phyloP scores from a whole-genome alignment of 2,329 filamentous ascomycete genomes.

The Colletotrichum sp. region DNA sequence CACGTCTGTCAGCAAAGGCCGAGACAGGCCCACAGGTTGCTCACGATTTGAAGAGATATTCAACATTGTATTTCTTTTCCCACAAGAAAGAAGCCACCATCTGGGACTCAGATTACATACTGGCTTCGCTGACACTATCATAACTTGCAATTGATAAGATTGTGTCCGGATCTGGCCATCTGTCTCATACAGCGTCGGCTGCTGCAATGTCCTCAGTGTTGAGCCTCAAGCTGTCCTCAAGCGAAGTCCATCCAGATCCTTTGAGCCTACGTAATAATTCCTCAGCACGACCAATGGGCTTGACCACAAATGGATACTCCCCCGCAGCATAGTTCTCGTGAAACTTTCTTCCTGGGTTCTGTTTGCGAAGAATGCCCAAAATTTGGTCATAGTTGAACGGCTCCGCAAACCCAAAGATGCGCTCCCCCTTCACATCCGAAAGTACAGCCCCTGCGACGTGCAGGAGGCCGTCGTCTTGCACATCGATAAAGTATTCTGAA shows the following conservation, averaged over 20 bases:
- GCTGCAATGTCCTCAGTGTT: background rate
- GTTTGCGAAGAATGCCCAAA: constrained; percentile 29
- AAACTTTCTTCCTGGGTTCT: constrained; percentile 23
- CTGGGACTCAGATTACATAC: too few species aligned
- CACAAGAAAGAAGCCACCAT: too few species aligned
- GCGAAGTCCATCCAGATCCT: constrained; percentile 20
- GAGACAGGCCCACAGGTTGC: background rate
- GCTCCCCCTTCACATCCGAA: constrained; percentile 47
- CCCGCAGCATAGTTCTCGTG: constrained; percentile 25
- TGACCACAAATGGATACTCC: background rate
- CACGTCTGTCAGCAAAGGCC: background rate
- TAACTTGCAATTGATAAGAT: too few species aligned
- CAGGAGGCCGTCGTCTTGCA: constrained; percentile 53
- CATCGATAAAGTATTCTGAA: constrained; percentile 50
- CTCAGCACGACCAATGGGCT: constrained; percentile 20
- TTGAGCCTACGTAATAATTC: constrained; percentile 22
- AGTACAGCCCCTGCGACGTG: constrained; percentile 58
- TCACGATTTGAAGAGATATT: background rate
- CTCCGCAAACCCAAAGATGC: constrained; percentile 58
- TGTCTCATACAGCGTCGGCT: background rate
- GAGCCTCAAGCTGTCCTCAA: constrained; percentile 14
- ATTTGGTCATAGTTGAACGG: constrained; percentile 52
- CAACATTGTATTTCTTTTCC: too few species aligned
- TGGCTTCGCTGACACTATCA: too few species aligned
- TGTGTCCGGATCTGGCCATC: too few species aligned